Conservation (phyloP, 108 stramenopile species). For the Halocafeteria seosinensis region DNA sequence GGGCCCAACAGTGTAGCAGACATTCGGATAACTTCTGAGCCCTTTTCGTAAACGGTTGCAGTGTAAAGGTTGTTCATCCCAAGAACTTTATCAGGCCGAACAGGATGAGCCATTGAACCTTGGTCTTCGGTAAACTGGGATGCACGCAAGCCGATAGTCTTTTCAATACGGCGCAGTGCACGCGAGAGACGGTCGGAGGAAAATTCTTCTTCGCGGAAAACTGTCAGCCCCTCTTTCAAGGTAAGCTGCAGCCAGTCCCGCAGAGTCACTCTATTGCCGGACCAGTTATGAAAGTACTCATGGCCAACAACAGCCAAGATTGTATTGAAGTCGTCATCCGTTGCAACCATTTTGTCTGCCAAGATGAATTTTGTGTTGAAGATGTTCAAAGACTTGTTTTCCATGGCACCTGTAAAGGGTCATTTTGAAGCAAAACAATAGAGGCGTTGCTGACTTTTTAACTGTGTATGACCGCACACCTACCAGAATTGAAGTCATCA, state of each 20-base stretch:
- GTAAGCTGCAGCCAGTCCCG: conserved; percentile 97
- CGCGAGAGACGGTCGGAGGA: conserved; percentile 57
- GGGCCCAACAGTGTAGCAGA: conserved; percentile 62
- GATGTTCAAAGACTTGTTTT: conserved; percentile 76
- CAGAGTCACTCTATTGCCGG: conserved; percentile 89
- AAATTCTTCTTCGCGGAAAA: conserved; percentile 83
- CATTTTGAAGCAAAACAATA: conserved; percentile 62
- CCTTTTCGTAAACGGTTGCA: conserved; percentile 65
- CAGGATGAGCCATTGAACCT: conserved; percentile 81
- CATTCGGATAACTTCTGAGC: conserved; percentile 87
- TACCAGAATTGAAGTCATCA: conserved; percentile 15
- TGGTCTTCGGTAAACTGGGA: conserved; percentile 53
- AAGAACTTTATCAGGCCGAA: conserved; percentile 79
- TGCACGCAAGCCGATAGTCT: conserved; percentile 54
- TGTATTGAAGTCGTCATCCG: conserved; percentile 70
- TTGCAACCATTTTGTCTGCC: conserved; percentile 69
- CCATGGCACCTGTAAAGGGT: conserved; percentile 95
- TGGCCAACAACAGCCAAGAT: conserved; percentile 69
- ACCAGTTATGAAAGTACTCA: conserved; percentile 86
- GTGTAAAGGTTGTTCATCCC: conserved; percentile 66
- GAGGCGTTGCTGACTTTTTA: background rate
- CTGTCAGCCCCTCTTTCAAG: conserved; percentile 92
- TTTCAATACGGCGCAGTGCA: conserved; percentile 80
- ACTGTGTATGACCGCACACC: too few species aligned
- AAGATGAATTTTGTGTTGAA: conserved; percentile 90